phyloP scores from a whole-genome alignment of 805 yeast genomes.

The Zygotorulaspora chibaensis region DNA sequence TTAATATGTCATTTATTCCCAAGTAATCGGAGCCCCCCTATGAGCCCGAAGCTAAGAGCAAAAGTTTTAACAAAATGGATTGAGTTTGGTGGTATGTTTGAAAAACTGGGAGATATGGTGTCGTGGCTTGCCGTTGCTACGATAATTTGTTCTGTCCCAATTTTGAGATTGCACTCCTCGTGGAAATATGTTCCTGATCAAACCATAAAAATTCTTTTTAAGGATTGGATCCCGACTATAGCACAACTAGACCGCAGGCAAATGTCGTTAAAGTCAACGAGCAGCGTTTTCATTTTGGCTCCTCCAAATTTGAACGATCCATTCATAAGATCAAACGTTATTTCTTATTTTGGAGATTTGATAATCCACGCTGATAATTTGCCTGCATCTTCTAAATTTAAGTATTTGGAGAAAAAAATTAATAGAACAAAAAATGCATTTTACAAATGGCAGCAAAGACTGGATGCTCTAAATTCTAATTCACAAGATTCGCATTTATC shows the following conservation, averaged over 20 bases:
- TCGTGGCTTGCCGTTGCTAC: slow-evolving; percentile 91
- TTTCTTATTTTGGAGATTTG: slow-evolving; percentile 90
- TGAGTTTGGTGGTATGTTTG: slow-evolving; percentile 70
- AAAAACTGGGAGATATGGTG: slow-evolving; percentile 84
- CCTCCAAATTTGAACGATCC: slow-evolving; percentile 81
- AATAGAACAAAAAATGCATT: slow-evolving; percentile 68
- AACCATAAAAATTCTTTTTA: slow-evolving; percentile 54
- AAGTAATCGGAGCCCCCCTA: slow-evolving; percentile 29
- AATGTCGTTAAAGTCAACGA: slow-evolving; percentile 52
- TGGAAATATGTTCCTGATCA: slow-evolving; percentile 71
- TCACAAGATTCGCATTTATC: slow-evolving; percentile 26
- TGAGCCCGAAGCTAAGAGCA: slow-evolving; percentile 46
- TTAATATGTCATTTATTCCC: slow-evolving; percentile 64
- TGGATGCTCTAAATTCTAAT: slow-evolving; percentile 32
- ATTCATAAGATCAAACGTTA: slow-evolving; percentile 70
- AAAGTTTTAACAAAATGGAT: slow-evolving; percentile 76
- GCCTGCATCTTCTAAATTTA: slow-evolving; percentile 26
- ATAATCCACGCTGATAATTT: slow-evolving; percentile 41
- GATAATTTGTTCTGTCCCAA: slow-evolving; percentile 73
- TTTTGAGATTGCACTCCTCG: slow-evolving; percentile 64
- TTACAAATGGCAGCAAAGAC: slow-evolving; percentile 77
- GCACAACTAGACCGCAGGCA: slow-evolving; percentile 81
- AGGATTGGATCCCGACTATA: slow-evolving; percentile 90
- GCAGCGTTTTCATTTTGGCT: slow-evolving; percentile 63
- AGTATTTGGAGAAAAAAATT: slow-evolving; percentile 59